Evolutionary conservation across 2,329 filamentous ascomycete genomes (phyloP), one percentile per base, ranked within the genome.

Genomic region (Leptoxyphium fumago): DNA sequence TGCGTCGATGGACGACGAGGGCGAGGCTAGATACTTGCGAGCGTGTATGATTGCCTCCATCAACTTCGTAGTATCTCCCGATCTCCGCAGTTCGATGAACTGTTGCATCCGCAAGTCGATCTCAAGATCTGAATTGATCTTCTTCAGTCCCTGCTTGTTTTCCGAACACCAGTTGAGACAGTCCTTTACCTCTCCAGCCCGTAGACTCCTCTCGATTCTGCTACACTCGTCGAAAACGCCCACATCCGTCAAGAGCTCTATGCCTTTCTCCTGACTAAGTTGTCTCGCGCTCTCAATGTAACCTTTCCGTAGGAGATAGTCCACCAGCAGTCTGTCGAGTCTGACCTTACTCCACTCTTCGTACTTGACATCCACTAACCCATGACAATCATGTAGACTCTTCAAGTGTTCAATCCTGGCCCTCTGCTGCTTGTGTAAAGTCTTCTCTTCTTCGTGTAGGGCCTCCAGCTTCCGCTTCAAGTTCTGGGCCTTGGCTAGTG

Each of bases 31-130:
- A 61, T 85, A 82, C 61, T 85, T 94, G 58, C 79, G 82, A 21
- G 87, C 87, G 65, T 96, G 84, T 18, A 72, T 62, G 48, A 87
- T 82, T 10, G 88, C 87, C 50, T 95, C 87, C 40, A 78, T 64
- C 39, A 83, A 70, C 57, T 82, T 86, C 6, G 66, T 60, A 18
- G 73, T 69, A 4, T 79, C 71, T 43, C 75, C 75, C 34, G 72
- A 77, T 47, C 89, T 74, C 46, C 94, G 78, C 48, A 96, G 72
- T 64, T 96, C 91, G 54, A 96, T 88, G 61, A 88, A 96, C 61
- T 96, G 88, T 62, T 98, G 91, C 55, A 93, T 73, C 10, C 91
- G 80, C 38, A 98, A 74, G 71, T 94, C 85, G 58, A 94, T 94
- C 63, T 98, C 91, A 13, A 98, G 74, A 52, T 82, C 84, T 56